These are phyloP conservation scores for Pleoardoris graminearum DNA, from an alignment of 2,329 filamentous ascomycete species.

Conservation along the genomic window DNA sequence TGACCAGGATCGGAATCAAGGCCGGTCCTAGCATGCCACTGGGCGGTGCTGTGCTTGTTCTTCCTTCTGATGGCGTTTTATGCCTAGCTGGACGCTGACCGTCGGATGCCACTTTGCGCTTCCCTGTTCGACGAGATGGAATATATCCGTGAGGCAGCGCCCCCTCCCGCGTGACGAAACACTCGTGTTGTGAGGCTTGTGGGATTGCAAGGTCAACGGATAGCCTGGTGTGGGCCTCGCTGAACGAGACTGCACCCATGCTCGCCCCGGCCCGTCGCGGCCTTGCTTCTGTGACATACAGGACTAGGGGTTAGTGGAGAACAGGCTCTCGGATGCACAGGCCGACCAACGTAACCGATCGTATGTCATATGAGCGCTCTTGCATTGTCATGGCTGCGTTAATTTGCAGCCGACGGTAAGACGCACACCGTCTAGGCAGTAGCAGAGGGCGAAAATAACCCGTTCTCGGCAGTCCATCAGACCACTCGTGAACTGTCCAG, in stretches of 20 bases:
- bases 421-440: slow-evolving; percentile 5
- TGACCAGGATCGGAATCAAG: slow-evolving; percentile 3
- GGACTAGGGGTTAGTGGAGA: slow-evolving; percentile 29
- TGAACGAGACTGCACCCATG: slow-evolving; percentile 34
- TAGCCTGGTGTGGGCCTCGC: slow-evolving; percentile 27
- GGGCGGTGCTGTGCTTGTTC: slow-evolving; percentile 4
- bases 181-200: no score
- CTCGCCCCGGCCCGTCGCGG: slow-evolving; percentile 42
- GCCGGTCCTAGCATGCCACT: not conserved
- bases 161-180: no score
- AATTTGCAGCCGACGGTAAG: slow-evolving; percentile 20
- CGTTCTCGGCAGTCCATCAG: not conserved
- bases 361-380: slow-evolving; percentile 2
- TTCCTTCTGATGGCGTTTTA: slow-evolving; percentile 3
- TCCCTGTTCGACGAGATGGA: slow-evolving; percentile 18
- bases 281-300: slow-evolving; percentile 33
- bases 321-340: slow-evolving; percentile 24
- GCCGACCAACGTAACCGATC: slow-evolving; percentile 6
- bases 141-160: slow-evolving; percentile 27
- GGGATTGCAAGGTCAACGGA: slow-evolving; percentile 16
- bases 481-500: slow-evolving; percentile 1
- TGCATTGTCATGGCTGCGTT: slow-evolving; percentile 25
- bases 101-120: slow-evolving; percentile 11
- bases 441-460: not conserved
- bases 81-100: slow-evolving; percentile 7